Percentiles rank a stretch among this genome's conserved stretches.
Conservation (phyloP, 345 rosid species). For the Sisymbrium altissimum region DNA sequence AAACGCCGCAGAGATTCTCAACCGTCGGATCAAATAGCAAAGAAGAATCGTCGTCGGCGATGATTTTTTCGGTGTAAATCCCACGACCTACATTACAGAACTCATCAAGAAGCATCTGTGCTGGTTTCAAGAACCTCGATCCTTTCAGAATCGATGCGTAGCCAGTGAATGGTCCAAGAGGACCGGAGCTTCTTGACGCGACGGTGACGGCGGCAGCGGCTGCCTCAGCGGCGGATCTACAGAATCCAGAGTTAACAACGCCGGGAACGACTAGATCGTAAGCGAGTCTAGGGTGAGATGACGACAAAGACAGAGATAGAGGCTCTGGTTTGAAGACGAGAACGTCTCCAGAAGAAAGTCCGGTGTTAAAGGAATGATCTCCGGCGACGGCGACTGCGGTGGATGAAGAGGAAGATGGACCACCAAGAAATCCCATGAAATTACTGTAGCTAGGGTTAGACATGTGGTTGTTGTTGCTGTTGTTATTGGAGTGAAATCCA, state of each 20-base stretch:
- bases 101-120: conserved; percentile 79
- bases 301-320: conserved; percentile 67
- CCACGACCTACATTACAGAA: conserved; percentile 63
- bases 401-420: conserved; percentile 30
- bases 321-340: conserved; percentile 57
- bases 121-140: conserved; percentile 85
- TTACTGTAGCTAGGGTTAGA: conserved; percentile 48
- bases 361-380: conserved; percentile 39
- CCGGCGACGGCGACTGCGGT: conserved; percentile 26
- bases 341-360: conserved; percentile 38
- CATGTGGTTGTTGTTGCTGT: conserved; percentile 41
- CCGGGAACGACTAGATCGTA: conserved; percentile 27
- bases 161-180: conserved; percentile 64
- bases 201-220: conserved; percentile 36
- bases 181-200: conserved; percentile 51
- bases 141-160: conserved; percentile 75
- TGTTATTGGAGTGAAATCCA: conserved; percentile 50
- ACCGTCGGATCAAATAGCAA: conserved; percentile 52
- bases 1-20: conserved; percentile 39
- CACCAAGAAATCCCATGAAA: conserved; percentile 45
- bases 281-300: conserved; percentile 44
- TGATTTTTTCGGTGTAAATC: conserved; percentile 43
- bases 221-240: conserved; percentile 25
- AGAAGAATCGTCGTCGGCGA: conserved; percentile 45
- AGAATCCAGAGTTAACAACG: conserved; percentile 20